Evolutionary conservation across 73 alveolate species (phyloP), one percentile per base, ranked within the genome.

Genomic region (Diophrys appendiculata): DNA sequence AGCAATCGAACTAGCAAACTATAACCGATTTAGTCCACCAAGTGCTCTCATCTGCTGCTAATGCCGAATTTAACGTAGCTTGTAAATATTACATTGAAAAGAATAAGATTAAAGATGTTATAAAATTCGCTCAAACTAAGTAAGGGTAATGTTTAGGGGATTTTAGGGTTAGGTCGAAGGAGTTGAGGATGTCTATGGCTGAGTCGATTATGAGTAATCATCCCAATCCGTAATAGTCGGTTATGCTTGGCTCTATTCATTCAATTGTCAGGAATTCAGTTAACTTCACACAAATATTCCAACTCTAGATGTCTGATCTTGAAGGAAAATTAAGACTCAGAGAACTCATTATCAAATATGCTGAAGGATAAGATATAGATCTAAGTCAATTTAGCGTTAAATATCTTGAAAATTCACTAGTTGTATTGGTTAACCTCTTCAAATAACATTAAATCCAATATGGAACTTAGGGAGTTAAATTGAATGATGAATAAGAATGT

Each of bases 341-440:
- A n/a, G n/a, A n/a, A n/a, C 60, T 77, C 89, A 3, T 55, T 78
- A n/a, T 72, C 33, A 64, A 79, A 69, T 30, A 79, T 69, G 75
- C 64, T 54, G 11, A 25, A 34, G 54, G 28, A 69, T 23, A 80
- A 72, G 24, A 72, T 56, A 70, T 53, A 72, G 65, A 70, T 68
- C 2, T 80, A 0, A 65, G 83, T 1, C 2, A 52, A 28, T 24
- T 80, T n/a, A 8, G 70, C 43, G 54, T 80, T 1, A 80, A 72
- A 32, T 80, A 80, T 32, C 72, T 80, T 29, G 89, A 80, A 31
- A 80, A 80, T 55, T 33, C 80, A 14, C 68, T 80, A 2, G 89
- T 72, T 1, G 70, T 80, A 54, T 35, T 29, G 29, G 73, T 72
- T 2, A 80, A 1, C 70, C 73, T 72, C 54, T 28, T n/a, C n/a